Base-by-base conservation (phyloP, 192 early-diverging fungal genomes). In the Coemansia sp. region DNA sequence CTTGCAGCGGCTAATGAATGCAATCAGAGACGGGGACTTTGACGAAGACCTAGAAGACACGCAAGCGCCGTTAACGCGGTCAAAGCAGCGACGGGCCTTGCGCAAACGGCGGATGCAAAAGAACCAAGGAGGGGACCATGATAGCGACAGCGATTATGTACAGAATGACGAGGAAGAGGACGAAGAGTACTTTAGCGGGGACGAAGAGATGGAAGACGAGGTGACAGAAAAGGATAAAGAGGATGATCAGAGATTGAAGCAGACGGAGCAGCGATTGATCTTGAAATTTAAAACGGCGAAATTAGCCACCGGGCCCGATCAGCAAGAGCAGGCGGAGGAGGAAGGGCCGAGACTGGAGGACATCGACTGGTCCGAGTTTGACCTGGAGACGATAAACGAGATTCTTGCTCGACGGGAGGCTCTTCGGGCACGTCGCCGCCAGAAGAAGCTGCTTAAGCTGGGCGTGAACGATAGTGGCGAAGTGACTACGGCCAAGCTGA, bases 291-390 rank as follows among this genome's bases (percentile, higher is more conserved):
- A 64, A 42, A 71, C 40, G 40, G 56, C 64, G 0, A 51, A 43
- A 2, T n/a, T 10, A n/a, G 20, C 8, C n/a, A 30, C 26, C 6
- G 21, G 16, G 18, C 32, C 31, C 0, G 31, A 11, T 6, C 23
- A 9, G 14, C 34, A 21, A 16, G 37, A 21, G n/a, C 17, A 20
- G 14, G 42, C 36, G 3, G 17, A 16, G 10, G 32, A 37, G 21
- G 40, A 37, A 6, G 42, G 34, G 34, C 39, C 55, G 39, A 44
- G 46, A 21, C 50, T 68, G 31, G 69, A 70, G 21, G 75, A 78
- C 32, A 37, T 78, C 17, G 75, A 78, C 58, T 78, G 75, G 75
- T 60, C 75, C 8, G 75, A 78, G 55, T 71, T 78, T 54, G 75
- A 78, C 41, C 32, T 56, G 28, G 56, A 71, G 38, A 71, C 69